Base-by-base conservation (phyloP, 1,284 basidiomycete species). In the Moniliophthora roreri region DNA sequence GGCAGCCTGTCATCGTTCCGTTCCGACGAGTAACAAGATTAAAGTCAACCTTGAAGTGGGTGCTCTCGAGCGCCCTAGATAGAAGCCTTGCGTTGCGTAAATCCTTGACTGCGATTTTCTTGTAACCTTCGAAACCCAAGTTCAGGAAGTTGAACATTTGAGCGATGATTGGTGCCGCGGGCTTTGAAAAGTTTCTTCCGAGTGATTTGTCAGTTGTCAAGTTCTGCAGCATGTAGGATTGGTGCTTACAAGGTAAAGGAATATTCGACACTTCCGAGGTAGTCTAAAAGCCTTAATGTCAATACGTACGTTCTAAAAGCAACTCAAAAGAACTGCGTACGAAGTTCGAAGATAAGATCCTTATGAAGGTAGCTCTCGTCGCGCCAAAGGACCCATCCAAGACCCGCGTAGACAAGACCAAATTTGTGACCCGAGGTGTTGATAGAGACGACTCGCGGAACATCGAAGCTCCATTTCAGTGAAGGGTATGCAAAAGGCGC, bases 61-160 rank as follows among this genome's bases (percentile, higher is more conserved):
- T 80, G 47, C 68, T 72, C 58, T 89, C 87, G 15, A 91, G 73
- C 0, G 89, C 87, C 35, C 81, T 76, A 2, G 84, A 81, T 32
- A 90, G 72, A 56, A 88, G 66, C 26, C 88, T 77, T 1, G 82
- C 79, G 56, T 89, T 89, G 57, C 77, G 69, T 15, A 89, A 71
- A 62, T 89, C 82, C 65, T 75, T 77, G 69, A 78, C 48, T 51
- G 82, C 77, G 62, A 84, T 76, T 10, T 53, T 52, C 45, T 71
- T 69, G 66, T 80, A 84, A 4, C 80, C 81, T 32, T 73, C 69
- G 38, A 72, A 75, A 18, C 80, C 81, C 42, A 85, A 76, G 60
- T 84, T 82, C 50, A 85, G 66, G 70, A 85, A 82, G 63, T 86
- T 87, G 75, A 82, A 90, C 78, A 87, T 84, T 65, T 88, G 85